Conservation (phyloP, 345 rosid species). For the Angophora floribunda region DNA sequence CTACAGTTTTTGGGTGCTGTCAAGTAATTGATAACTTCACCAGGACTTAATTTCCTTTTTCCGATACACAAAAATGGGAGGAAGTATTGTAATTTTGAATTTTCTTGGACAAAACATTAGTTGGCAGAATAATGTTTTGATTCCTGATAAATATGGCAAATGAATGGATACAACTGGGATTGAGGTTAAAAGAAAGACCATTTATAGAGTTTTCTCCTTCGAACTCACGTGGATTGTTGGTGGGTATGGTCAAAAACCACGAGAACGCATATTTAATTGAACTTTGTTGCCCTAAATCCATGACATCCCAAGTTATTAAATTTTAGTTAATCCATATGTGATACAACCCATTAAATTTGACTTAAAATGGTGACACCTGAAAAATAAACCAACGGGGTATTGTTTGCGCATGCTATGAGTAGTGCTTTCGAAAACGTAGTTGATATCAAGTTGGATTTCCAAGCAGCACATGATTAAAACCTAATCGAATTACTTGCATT, state of each 20-base stretch:
- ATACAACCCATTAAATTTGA: neutral
- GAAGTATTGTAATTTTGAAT: neutral
- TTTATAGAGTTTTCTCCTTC: neutral
- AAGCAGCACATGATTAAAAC: neutral
- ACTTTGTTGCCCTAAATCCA: neutral
- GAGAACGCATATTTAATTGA: neutral
- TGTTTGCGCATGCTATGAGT: rapidly evolving
- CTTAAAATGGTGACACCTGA: neutral
- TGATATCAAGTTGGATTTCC: neutral
- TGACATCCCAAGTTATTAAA: neutral
- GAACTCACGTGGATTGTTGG: rapidly evolving
- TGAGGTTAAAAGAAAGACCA: neutral
- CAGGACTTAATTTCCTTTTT: neutral
- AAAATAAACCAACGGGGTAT: neutral
- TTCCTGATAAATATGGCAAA: neutral
- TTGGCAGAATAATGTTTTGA: neutral
- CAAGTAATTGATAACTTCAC: neutral
- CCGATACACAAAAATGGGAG: neutral
- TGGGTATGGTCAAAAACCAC: neutral
- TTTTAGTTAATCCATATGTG: neutral
- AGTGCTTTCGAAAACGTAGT: neutral
- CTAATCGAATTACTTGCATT: neutral
- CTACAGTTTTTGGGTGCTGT: neutral
- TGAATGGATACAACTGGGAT: rapidly evolving
- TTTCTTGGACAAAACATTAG: neutral